phyloP scores from a whole-genome alignment of 2,329 filamentous ascomycete species.

The Ophiognomonia clavigignenti-juglandacearum region DNA sequence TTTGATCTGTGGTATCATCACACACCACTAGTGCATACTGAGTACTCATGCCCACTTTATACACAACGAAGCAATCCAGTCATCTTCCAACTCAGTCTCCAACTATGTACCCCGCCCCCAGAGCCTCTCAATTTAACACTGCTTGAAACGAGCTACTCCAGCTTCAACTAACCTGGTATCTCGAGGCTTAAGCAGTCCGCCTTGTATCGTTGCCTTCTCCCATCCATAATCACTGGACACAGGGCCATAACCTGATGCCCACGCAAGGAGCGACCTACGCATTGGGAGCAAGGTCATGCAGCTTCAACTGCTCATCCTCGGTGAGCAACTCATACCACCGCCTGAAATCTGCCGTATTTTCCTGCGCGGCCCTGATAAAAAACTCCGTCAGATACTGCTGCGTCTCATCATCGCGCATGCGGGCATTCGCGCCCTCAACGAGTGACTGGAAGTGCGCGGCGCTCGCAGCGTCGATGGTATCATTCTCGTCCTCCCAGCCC shows the following conservation, averaged over 20 bases:
- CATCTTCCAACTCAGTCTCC: too few relatives aligned
- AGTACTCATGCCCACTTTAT: too few relatives aligned
- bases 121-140: too few relatives aligned
- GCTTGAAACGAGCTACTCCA: too few relatives aligned
- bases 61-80: too few relatives aligned
- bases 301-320: slow-evolving; percentile 52
- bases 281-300: slow-evolving; percentile 43
- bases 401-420: slow-evolving; percentile 84
- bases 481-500: slow-evolving; percentile 84
- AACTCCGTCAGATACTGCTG: slow-evolving; percentile 80
- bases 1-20: not conserved
- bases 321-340: slow-evolving; percentile 51
- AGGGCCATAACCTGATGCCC: not conserved
- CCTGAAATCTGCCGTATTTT: slow-evolving; percentile 52
- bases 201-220: not conserved
- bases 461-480: slow-evolving; percentile 64
- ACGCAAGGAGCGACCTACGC: slow-evolving; percentile 12
- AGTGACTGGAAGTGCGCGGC: slow-evolving; percentile 77
- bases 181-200: too few relatives aligned
- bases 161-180: too few relatives aligned
- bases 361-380: slow-evolving; percentile 59
- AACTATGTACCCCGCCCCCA: too few relatives aligned
- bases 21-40: not conserved
- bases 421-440: slow-evolving; percentile 52
- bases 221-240: not conserved